Base-by-base conservation (phyloP, 148 eudicot genomes). In the Spergularia bocconei region DNA sequence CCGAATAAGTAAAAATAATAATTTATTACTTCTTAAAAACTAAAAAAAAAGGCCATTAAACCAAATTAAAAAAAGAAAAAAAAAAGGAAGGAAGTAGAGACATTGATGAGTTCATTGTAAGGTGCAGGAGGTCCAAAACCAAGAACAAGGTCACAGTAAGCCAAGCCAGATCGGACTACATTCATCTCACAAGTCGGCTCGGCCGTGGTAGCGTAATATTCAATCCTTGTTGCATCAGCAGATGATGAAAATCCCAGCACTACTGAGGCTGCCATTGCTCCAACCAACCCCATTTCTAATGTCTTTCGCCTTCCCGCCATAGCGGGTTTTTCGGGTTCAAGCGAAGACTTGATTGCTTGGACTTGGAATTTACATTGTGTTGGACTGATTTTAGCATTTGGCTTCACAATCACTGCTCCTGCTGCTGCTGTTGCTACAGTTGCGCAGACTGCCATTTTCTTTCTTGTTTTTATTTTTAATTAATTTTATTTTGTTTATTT, bases 171-270 rank as follows among this genome's bases (percentile, higher is more conserved):
- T 0, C 74, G 80, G 6, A 83, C 97, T 20, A 79, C 86, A 64
- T 82, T 88, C 76, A 91, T 83, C 55, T 93, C 91, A 66, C 98
- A 93, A 38, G 91, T 20, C 0, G 97, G 98, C 21, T 89, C 98
- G 3, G 87, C 83, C 2, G 87, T 87, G 2, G 98, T 93, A 33
- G 98, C 98, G 64, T 85, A 93, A 79, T 91, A 93, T 70, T 93
- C 92, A 9, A 93, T 86, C 70, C 98, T 75, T 33, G 93, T 88
- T 9, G 98, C 98, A 64, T 79, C 79, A 12, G 97, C 97, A 44
- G 87, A 79, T 51, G 81, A 67, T 29, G 97, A 90, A 2, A 83
- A 67, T 0, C 85, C 81, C 15, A 78, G 75, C 51, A 88, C 75
- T 82, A 91, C 60, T 11, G 89, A 74, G 16, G 96, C 97, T 70